Conservation (phyloP, 2,329 filamentous ascomycete genomes). For the Samsoniella hepiali region DNA sequence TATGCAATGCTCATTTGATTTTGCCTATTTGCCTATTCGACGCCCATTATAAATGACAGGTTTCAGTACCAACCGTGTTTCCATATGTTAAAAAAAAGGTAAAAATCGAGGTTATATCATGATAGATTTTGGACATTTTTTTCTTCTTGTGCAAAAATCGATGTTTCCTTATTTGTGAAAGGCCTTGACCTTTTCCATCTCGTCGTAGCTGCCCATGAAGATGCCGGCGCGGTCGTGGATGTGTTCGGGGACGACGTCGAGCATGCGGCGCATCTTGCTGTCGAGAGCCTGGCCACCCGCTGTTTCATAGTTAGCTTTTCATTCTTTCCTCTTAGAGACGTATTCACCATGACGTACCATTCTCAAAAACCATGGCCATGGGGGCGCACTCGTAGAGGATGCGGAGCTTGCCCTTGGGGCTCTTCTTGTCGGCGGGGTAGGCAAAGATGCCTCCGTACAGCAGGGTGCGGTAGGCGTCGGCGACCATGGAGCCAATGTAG, state of each 20-base stretch:
- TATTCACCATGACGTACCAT: slow-evolving; percentile 59
- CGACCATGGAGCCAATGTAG: slow-evolving; percentile 98
- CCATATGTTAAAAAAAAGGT: not conserved
- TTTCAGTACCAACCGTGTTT: not conserved
- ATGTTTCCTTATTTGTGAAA: slow-evolving; percentile 49
- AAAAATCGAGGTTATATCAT: not conserved
- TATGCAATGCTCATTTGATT: no score
- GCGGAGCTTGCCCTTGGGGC: slow-evolving; percentile 93
- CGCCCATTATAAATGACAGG: not conserved
- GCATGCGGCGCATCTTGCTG: slow-evolving; percentile 86
- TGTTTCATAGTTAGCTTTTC: slow-evolving; percentile 34
- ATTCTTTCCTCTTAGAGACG: not conserved
- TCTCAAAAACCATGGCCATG: slow-evolving; percentile 99
- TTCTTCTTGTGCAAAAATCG: not conserved
- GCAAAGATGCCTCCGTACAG: slow-evolving; percentile 97
- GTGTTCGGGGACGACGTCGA: slow-evolving; percentile 81
- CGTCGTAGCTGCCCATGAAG: slow-evolving; percentile 91
- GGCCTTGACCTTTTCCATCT: slow-evolving; percentile 91
- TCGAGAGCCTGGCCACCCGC: slow-evolving; percentile 90
- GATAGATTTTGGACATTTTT: not conserved
- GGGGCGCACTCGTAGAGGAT: slow-evolving; percentile 98
- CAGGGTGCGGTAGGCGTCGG: slow-evolving; percentile 92
- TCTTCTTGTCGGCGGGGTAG: slow-evolving; percentile 97
- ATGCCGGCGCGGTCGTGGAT: slow-evolving; percentile 97
- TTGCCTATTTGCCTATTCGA: not conserved